Evolutionary conservation across 768 basidiomycete genomes (phyloP).

Genomic region (Infundibulicybe gibba): DNA sequence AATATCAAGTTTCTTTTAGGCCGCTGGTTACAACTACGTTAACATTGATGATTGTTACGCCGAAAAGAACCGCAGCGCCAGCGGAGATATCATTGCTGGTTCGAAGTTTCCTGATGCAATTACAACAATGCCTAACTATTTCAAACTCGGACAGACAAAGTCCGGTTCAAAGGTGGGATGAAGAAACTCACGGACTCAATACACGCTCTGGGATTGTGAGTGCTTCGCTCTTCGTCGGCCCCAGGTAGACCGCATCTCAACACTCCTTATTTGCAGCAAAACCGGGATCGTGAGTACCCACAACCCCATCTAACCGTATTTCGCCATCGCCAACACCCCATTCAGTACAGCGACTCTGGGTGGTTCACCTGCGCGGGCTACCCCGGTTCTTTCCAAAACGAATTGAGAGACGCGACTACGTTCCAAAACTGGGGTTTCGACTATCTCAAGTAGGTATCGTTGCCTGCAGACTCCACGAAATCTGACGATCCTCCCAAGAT

Average conservation of each 20-base stretch:
- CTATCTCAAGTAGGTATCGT: constrained; percentile 50
- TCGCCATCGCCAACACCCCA: not conserved
- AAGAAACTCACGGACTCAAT: constrained; percentile 50
- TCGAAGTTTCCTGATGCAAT: constrained; percentile 1
- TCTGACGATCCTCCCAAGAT: constrained; percentile 19
- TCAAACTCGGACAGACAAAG: constrained; percentile 31
- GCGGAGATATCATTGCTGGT: constrained; percentile 55
- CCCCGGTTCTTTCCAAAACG: constrained; percentile 62
- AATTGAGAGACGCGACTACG: constrained; percentile 48
- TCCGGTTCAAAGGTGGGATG: constrained; percentile 55
- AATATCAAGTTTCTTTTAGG: constrained; percentile 25
- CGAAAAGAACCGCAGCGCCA: constrained; percentile 45
- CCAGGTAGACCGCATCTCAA: not conserved
- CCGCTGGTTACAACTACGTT: constrained; percentile 54
- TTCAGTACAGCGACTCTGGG: constrained; percentile 57
- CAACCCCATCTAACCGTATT: too few relatives aligned
- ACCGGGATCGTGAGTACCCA: constrained; percentile 34
- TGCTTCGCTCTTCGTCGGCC: not conserved
- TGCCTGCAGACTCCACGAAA: not conserved
- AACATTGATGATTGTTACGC: constrained; percentile 70
- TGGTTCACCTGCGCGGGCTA: constrained; percentile 69
- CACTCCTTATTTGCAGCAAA: constrained; percentile 20
- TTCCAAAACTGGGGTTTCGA: constrained; percentile 69
- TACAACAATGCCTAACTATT: not conserved
- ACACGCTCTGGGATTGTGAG: constrained; percentile 55